Evolutionary conservation across 2,329 filamentous ascomycete genomes (phyloP).

Genomic region (Phaeosphaeriaceae sp.): DNA sequence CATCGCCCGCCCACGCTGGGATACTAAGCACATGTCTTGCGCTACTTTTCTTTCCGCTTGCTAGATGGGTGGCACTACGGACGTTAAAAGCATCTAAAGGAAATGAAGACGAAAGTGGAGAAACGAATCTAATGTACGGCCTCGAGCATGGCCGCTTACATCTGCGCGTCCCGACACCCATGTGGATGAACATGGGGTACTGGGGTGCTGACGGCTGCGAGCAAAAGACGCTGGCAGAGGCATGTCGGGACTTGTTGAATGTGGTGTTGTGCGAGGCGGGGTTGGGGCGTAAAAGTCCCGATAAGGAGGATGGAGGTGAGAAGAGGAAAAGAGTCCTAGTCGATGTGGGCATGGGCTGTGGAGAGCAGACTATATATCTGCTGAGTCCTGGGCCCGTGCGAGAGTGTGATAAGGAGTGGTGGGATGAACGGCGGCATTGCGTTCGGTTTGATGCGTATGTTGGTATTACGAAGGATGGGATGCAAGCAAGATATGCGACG

Average conservation of each 20-base stretch:
- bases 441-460: constrained; percentile 50
- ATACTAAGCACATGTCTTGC: background rate
- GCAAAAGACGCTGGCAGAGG: constrained; percentile 48
- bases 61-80: background rate
- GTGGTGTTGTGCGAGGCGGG: constrained; percentile 56
- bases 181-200: constrained; percentile 71
- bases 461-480: constrained; percentile 59
- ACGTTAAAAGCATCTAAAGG: too few species aligned
- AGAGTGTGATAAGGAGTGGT: constrained; percentile 22
- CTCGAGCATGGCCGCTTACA: constrained; percentile 66
- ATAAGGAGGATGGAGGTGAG: background rate
- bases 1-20: background rate
- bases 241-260: constrained; percentile 58
- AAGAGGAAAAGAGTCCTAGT: constrained; percentile 44
- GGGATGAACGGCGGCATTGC: constrained; percentile 12
- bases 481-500: constrained; percentile 53
- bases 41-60: background rate
- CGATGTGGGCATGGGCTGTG: constrained; percentile 66
- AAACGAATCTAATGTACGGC: constrained; percentile 49
- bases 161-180: constrained; percentile 54
- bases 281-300: constrained; percentile 33
- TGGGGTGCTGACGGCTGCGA: constrained; percentile 52
- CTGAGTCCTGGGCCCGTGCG: constrained; percentile 25
- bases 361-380: constrained; percentile 62
- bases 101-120: background rate